These are phyloP conservation scores for Boletellus deceptivus DNA, from an alignment of 1,284 basidiomycete species.

Conservation along the genomic window DNA sequence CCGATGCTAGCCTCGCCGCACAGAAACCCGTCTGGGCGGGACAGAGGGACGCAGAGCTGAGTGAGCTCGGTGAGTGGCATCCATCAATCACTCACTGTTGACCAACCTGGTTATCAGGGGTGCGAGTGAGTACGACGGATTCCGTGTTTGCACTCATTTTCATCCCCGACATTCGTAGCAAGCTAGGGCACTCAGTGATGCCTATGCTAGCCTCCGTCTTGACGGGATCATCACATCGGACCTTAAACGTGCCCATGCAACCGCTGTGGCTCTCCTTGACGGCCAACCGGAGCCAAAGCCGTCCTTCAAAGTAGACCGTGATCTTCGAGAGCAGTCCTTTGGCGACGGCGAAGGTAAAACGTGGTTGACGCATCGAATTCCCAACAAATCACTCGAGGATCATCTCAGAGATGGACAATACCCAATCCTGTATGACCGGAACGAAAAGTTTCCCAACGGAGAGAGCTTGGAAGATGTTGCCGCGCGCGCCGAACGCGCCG, in stretches of 20 bases:
- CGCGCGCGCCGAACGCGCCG: conserved; percentile 54
- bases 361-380: conserved; percentile 36
- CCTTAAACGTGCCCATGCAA: conserved; percentile 73
- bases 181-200: conserved; percentile 74
- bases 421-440: conserved; percentile 47
- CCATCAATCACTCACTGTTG: neutral
- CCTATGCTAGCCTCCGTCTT: conserved; percentile 58
- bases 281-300: conserved; percentile 54
- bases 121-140: conserved; percentile 49
- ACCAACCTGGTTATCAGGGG: conserved; percentile 44
- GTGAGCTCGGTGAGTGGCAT: conserved; percentile 68
- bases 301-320: conserved; percentile 47
- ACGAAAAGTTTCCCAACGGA: conserved; percentile 66
- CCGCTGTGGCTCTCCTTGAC: conserved; percentile 61
- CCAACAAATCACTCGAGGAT: conserved; percentile 43
- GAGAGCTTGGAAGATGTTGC: conserved; percentile 74
- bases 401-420: conserved; percentile 53
- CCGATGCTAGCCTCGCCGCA: neutral
- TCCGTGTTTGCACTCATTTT: neutral
- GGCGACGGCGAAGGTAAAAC: conserved; percentile 72
- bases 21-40: conserved; percentile 75
- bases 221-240: conserved; percentile 77
- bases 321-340: conserved; percentile 68
- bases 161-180: conserved; percentile 49
- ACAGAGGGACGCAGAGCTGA: conserved; percentile 79